These are phyloP conservation scores for Fomitopsis serialis DNA, from an alignment of 768 basidiomycete genomes.

Conservation along the genomic window DNA sequence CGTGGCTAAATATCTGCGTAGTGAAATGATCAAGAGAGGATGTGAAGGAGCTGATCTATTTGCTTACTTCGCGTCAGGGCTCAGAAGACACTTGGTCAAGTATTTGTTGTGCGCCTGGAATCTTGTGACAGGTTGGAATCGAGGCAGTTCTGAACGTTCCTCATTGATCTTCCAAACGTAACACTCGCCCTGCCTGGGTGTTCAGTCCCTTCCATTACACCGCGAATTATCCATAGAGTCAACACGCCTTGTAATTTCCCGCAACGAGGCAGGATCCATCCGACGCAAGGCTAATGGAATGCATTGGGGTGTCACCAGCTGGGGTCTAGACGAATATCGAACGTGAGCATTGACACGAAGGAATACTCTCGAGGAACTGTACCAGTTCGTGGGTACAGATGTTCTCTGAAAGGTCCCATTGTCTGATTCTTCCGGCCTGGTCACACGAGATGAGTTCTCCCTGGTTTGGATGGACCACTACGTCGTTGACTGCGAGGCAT, in stretches of 20 bases:
- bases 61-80: conserved; percentile 88
- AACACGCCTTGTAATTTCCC: conserved; percentile 86
- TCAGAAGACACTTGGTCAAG: conserved; percentile 85
- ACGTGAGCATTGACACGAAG: neutral
- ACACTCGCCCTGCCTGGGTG: conserved; percentile 70
- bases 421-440: conserved; percentile 95
- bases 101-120: conserved; percentile 95
- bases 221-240: conserved; percentile 14
- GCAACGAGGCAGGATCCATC: conserved; percentile 96
- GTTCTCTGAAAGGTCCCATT: conserved; percentile 97
- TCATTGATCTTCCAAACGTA: conserved; percentile 98
- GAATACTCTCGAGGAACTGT: conserved; percentile 22
- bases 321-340: conserved; percentile 60
- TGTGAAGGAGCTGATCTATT: neutral
- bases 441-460: conserved; percentile 98
- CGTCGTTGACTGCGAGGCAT: conserved; percentile 76
- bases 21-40: too few species aligned
- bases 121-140: conserved; percentile 91
- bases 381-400: conserved; percentile 95
- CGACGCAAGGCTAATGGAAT: conserved; percentile 88
- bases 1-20: conserved; percentile 83
- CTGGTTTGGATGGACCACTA: conserved; percentile 96
- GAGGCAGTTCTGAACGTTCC: conserved; percentile 66
- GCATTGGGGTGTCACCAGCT: conserved; percentile 92
- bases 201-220: conserved; percentile 4